phyloP scores from a whole-genome alignment of 352 stramenopile species.

The Phytopythium montanum region DNA sequence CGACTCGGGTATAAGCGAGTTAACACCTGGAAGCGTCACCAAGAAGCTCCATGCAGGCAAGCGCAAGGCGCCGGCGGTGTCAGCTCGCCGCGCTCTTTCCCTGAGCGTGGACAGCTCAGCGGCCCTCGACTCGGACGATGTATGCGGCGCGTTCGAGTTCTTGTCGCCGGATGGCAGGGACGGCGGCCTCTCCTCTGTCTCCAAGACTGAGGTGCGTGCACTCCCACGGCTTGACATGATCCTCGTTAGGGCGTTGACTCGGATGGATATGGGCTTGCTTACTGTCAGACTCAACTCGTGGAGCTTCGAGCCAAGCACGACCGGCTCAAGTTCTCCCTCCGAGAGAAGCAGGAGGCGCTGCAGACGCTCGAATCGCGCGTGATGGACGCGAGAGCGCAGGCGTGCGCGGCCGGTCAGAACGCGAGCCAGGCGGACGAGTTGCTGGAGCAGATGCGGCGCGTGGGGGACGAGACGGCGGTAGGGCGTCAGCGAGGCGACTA shows the following conservation, averaged over 20 bases:
- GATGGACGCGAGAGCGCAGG: slow-evolving; percentile 43
- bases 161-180: slow-evolving; percentile 49
- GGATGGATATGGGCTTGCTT: background rate
- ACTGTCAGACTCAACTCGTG: slow-evolving; percentile 49
- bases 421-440: slow-evolving; percentile 56
- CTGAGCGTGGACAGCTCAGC: background rate
- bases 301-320: slow-evolving; percentile 73
- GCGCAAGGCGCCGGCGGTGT: slow-evolving; percentile 7
- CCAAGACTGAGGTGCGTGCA: slow-evolving; percentile 48
- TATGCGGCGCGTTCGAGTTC: slow-evolving; percentile 65
- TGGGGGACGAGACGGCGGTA: slow-evolving; percentile 55
- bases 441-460: slow-evolving; percentile 55
- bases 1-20: background rate
- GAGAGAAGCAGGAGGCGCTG: slow-evolving; percentile 49
- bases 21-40: background rate
- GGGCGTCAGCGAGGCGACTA: slow-evolving; percentile 74
- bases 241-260: background rate
- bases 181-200: slow-evolving; percentile 42
- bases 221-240: background rate
- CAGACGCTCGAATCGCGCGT: slow-evolving; percentile 56
- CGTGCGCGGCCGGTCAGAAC: slow-evolving; percentile 37
- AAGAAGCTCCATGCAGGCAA: slow-evolving; percentile 13
- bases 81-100: slow-evolving; percentile 11
- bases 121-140: slow-evolving; percentile 19
- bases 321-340: slow-evolving; percentile 62